Conservation (phyloP, 352 stramenopile genomes). For the Phytophthora tentaculata region DNA sequence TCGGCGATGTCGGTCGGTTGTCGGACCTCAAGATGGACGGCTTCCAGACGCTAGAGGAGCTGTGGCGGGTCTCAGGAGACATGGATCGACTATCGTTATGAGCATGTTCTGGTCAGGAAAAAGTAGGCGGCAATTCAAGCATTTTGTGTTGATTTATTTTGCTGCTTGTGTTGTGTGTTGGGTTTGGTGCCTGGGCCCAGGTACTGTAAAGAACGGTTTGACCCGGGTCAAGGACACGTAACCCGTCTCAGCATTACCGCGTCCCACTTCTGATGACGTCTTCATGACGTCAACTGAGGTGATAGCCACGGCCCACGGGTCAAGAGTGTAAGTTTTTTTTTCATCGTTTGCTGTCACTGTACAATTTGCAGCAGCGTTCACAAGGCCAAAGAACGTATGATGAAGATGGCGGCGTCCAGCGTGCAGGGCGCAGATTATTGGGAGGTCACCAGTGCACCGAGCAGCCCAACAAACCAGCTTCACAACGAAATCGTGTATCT, state of each 20-base stretch:
- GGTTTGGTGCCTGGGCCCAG: too few species aligned
- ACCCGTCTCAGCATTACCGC: too few species aligned
- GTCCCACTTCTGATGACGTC: slow-evolving; percentile 34
- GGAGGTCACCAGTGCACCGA: not conserved
- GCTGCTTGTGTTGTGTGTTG: too few species aligned
- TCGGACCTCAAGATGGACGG: slow-evolving; percentile 89
- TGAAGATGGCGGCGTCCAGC: not conserved
- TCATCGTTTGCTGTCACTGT: slow-evolving; percentile 1
- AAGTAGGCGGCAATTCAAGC: slow-evolving; percentile 24
- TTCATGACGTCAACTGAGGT: slow-evolving; percentile 28
- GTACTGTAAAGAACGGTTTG: not conserved
- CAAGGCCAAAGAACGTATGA: slow-evolving; percentile 3
- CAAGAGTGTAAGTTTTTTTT: too few species aligned
- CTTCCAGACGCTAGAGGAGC: slow-evolving; percentile 81
- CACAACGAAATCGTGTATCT: slow-evolving; percentile 5
- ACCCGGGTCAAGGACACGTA: not conserved
- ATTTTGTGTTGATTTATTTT: slow-evolving; percentile 28
- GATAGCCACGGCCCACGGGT: slow-evolving; percentile 14
- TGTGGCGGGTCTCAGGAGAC: slow-evolving; percentile 86
- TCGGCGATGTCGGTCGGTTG: slow-evolving; percentile 77
- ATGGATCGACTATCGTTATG: slow-evolving; percentile 86
- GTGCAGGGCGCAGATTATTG: not conserved
- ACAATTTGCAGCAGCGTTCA: slow-evolving; percentile 3
- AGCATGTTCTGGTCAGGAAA: slow-evolving; percentile 26
- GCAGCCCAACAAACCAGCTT: not conserved